Evolutionary conservation across 805 yeast species (phyloP).

Genomic region (Kluyveromyces wickerhamii): DNA sequence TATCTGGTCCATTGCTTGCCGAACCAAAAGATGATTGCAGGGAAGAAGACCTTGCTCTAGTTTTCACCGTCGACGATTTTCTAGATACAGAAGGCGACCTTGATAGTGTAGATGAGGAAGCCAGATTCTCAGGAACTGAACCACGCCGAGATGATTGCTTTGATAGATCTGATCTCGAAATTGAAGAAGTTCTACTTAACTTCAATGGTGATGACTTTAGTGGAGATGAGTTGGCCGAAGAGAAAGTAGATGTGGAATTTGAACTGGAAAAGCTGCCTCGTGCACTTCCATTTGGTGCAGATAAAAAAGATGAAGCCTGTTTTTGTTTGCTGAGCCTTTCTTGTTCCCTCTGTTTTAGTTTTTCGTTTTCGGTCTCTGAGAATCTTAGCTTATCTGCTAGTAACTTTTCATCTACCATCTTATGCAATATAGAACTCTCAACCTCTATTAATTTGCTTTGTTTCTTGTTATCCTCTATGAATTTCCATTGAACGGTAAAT

Average conservation of each 20-base stretch:
- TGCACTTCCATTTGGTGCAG: background rate
- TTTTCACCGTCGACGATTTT: constrained; percentile 7
- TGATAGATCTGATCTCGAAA: constrained; percentile 3
- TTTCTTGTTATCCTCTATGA: constrained; percentile 13
- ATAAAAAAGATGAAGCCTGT: background rate
- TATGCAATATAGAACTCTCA: constrained; percentile 13
- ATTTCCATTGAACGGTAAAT: constrained; percentile 21
- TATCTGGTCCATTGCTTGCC: background rate
- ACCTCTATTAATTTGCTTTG: constrained; percentile 9
- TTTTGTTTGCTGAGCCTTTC: constrained; percentile 2
- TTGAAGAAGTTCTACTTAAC: constrained; percentile 18
- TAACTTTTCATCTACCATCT: constrained; percentile 23
- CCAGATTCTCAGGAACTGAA: constrained; percentile 10
- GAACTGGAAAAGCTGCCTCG: constrained; percentile 1
- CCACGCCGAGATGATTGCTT: constrained; percentile 16
- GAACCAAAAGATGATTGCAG: constrained; percentile 20
- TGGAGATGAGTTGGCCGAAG: constrained; percentile 12
- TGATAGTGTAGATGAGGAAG: constrained; percentile 1
- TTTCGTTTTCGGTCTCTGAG: constrained; percentile 9
- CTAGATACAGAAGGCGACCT: constrained; percentile 2
- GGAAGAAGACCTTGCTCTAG: constrained; percentile 26
- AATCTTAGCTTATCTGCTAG: constrained; percentile 20
- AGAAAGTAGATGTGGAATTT: constrained; percentile 10
- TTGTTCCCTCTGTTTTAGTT: background rate
- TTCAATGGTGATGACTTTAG: constrained; percentile 15